Evolutionary conservation across 768 basidiomycete species (phyloP).

Genomic region (Gymnopilus junonius): DNA sequence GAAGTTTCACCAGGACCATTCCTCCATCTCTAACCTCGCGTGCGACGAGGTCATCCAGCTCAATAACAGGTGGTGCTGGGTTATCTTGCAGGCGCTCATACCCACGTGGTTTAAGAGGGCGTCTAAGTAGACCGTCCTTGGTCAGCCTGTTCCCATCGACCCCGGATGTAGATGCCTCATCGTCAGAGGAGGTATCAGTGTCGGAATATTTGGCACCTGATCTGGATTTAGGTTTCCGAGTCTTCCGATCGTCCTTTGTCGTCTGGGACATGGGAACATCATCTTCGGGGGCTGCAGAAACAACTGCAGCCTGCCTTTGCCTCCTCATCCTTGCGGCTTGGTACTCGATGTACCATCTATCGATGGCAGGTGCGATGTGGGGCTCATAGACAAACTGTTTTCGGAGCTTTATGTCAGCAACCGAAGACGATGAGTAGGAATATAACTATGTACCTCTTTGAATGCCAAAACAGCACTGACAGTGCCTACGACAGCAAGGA

Average conservation of each 20-base stretch:
- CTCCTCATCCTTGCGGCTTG: slow-evolving; percentile 29
- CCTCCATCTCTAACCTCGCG: slow-evolving; percentile 60
- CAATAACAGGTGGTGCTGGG: slow-evolving; percentile 29
- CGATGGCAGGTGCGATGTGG: slow-evolving; percentile 65
- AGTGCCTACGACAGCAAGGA: slow-evolving; percentile 52
- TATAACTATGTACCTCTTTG: slow-evolving; percentile 52
- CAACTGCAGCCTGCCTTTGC: slow-evolving; percentile 5
- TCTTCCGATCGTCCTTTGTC: background rate
- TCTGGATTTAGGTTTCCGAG: background rate
- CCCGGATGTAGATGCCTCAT: slow-evolving; percentile 14
- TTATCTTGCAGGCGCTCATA: background rate
- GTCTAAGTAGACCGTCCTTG: slow-evolving; percentile 19
- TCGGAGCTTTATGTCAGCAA: slow-evolving; percentile 7
- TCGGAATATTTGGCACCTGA: slow-evolving; percentile 15
- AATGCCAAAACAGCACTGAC: slow-evolving; percentile 58
- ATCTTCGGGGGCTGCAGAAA: slow-evolving; percentile 9
- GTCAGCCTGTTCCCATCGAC: slow-evolving; percentile 12
- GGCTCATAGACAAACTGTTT: slow-evolving; percentile 70
- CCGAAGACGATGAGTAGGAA: background rate
- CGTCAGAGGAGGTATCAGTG: slow-evolving; percentile 20
- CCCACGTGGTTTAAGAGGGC: slow-evolving; percentile 1
- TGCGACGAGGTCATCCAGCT: slow-evolving; percentile 57
- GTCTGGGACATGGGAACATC: slow-evolving; percentile 23
- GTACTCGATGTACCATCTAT: slow-evolving; percentile 48
- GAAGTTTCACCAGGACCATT: slow-evolving; percentile 34